Base-by-base conservation (phyloP, 1,139 yeast species). In the Meyerozyma carpophila region DNA sequence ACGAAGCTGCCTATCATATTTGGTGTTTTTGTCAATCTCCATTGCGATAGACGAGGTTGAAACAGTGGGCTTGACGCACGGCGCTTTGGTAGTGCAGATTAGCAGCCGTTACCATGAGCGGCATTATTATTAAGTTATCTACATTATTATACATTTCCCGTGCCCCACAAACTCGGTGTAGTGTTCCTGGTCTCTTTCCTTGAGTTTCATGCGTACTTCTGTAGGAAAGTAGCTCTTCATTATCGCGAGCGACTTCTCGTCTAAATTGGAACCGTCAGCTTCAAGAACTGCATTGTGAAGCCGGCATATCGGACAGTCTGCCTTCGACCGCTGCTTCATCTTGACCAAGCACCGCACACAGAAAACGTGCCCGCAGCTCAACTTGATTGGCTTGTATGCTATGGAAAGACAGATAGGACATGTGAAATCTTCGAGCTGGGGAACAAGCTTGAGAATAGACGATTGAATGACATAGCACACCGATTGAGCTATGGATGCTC, bases 1-100 rank as follows among this genome's bases (percentile, higher is more conserved):
- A 36, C 98, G 75, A 47, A 91, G 66, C 60, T 93, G 98, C 40
- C 98, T 75, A 63, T 93, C 98, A 60, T 89, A 91, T 51, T 79
- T 79, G 43, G 68, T 58, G 32, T 59, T 59, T 50, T 68, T 73
- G 40, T 70, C 71, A 25, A 26, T 34, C 11, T 18, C 13, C 37
- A 34, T 34, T 16, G 10, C 14, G 27, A 8, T 34, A 34, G 37
- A 34, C 37, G 37, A 31, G 34, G 10, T 31, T 7, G 29, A 14
- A 31, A 31, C 14, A 4, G 20, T 31, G 34, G 8, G 16, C 5
- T 14, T 13, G 34, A 31, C 34, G 34, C 34, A 31, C 34, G 29
- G 29, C 29, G 7, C 7, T 21, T 21, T 21, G 24, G 24, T 21
- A 21, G 24, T 27, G 29, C 29, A 27, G 29, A n/a, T 27, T 27